Conservation (phyloP, 768 basidiomycete genomes). For the Cyathus striatus region DNA sequence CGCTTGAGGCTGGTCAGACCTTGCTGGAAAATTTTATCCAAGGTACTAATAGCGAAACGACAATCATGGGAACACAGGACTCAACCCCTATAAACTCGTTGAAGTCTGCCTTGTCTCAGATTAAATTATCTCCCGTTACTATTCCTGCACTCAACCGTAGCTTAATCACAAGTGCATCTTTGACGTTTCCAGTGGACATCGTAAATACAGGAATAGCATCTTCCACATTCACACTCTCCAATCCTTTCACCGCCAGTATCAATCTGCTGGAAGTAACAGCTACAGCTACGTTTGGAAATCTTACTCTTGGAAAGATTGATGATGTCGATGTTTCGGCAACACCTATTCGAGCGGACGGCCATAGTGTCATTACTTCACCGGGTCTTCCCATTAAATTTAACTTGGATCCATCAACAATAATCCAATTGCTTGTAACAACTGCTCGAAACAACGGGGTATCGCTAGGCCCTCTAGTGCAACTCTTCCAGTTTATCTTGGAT, state of each 20-base stretch:
- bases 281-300: constrained; percentile 46
- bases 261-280: constrained; percentile 53
- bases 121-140: constrained; percentile 52
- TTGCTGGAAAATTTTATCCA: constrained; percentile 69
- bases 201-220: constrained; percentile 54
- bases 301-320: constrained; percentile 57
- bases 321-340: constrained; percentile 46
- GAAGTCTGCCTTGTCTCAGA: constrained; percentile 53
- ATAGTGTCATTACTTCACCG: constrained; percentile 52
- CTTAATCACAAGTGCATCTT: constrained; percentile 48
- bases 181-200: constrained; percentile 61
- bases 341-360: constrained; percentile 57
- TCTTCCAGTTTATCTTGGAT: constrained; percentile 50
- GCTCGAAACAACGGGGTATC: constrained; percentile 51
- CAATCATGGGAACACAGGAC: constrained; percentile 47
- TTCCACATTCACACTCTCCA: constrained; percentile 51
- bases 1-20: constrained; percentile 44
- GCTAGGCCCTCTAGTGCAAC: constrained; percentile 50
- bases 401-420: constrained; percentile 55
- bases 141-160: constrained; percentile 64
- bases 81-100: constrained; percentile 62
- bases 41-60: constrained; percentile 49
- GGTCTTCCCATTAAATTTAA: constrained; percentile 60
- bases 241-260: constrained; percentile 72
- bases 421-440: constrained; percentile 45